Percentiles rank a stretch among this genome's conserved stretches.
Evolutionary conservation across 306 rosid genomes (phyloP).

Genomic region (Prunus persica): Prunus_persica_NCBIv2 NC_034009.1:5639001-5639500

Average conservation of each 20-base stretch:
- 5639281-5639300: not conserved
- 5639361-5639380: not conserved
- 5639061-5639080: not conserved
- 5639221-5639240: not conserved
- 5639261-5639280: slow-evolving; percentile 20
- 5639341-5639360: slow-evolving; percentile 2
- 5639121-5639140: not conserved
- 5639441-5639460: slow-evolving; percentile 2
- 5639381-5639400: not conserved
- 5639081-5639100: not conserved
- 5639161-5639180: not conserved
- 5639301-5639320: not conserved
- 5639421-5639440: not conserved
- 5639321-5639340: not conserved
- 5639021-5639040: not conserved
- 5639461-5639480: not conserved
- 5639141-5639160: not conserved
- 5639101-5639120: not conserved
- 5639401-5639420: slow-evolving; percentile 10
- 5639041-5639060: not conserved
- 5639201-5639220: not conserved
- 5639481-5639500: not conserved
- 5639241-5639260: slow-evolving; percentile 23
- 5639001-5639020: not conserved
- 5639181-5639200: not conserved